Percentiles rank a stretch among this genome's conserved stretches.
phyloP scores from a whole-genome alignment of 176 grass and related monocot genomes.

The Oryza meridionalis region DNA sequence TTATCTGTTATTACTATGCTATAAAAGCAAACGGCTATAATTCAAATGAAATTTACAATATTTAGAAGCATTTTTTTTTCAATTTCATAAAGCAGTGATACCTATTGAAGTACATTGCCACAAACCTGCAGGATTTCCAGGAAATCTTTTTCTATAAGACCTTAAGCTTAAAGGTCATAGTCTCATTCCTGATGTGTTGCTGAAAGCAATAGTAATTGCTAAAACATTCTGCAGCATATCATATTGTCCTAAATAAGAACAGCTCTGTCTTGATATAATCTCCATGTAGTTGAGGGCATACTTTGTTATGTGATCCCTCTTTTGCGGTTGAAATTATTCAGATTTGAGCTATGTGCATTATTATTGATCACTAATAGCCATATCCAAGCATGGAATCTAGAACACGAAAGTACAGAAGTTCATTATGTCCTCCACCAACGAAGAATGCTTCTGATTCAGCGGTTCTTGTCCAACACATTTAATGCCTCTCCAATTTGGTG shows the following conservation, averaged over 20 bases:
- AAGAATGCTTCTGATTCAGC: conserved; percentile 30
- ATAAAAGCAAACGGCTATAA: not conserved
- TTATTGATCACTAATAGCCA: conserved; percentile 10
- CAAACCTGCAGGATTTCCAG: not conserved
- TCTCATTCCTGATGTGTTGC: not conserved
- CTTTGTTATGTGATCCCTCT: not conserved
- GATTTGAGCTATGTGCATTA: not conserved
- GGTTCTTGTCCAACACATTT: conserved; percentile 10
- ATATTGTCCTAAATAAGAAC: conserved; percentile 21
- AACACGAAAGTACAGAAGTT: conserved; percentile 21
- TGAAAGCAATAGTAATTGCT: conserved; percentile 15
- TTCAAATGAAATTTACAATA: not conserved
- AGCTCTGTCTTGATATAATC: not conserved
- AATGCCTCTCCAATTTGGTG: conserved; percentile 21
- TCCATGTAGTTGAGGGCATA: not conserved
- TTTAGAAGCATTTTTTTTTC: not conserved
- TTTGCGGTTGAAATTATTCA: conserved; percentile 2
- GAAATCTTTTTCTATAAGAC: not conserved
- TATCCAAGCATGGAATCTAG: conserved; percentile 14
- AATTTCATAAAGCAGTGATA: not conserved
- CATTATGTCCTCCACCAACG: not conserved
- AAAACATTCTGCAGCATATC: not conserved
- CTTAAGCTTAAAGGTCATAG: not conserved
- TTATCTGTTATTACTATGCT: not conserved
- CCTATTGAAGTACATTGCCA: not conserved